These are phyloP conservation scores for Datisca glomerata DNA, from an alignment of 306 rosid genomes.

Conservation along the genomic window DNA sequence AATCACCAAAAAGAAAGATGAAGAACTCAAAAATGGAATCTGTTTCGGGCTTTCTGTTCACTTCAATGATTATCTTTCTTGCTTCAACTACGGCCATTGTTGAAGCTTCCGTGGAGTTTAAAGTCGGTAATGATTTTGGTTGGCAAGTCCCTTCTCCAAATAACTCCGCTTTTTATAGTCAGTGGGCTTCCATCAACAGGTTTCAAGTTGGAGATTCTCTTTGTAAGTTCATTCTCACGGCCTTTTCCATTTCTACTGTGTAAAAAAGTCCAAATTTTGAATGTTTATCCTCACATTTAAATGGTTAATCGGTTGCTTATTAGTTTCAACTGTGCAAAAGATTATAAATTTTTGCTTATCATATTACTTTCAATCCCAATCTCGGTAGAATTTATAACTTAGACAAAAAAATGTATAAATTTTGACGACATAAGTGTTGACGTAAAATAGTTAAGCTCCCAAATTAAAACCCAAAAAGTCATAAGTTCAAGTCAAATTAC, in stretches of 20 bases:
- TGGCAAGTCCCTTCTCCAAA: slow-evolving; percentile 44
- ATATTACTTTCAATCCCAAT: no score
- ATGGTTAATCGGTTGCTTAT: no score
- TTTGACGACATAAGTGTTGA: no score
- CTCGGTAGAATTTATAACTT: no score
- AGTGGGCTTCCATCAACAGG: slow-evolving; percentile 59
- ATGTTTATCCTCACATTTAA: no score
- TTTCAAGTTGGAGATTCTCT: slow-evolving; percentile 77
- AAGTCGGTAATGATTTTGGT: slow-evolving; percentile 60
- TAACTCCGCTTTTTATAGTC: slow-evolving; percentile 25
- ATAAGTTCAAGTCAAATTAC: no score
- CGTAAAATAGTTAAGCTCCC: no score
- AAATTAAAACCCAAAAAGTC: no score
- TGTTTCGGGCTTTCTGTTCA: slow-evolving; percentile 1
- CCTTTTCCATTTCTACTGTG: not conserved
- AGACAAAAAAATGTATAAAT: no score
- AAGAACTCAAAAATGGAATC: slow-evolving; percentile 20
- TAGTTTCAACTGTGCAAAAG: no score
- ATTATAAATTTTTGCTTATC: no score
- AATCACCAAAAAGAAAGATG: not conserved
- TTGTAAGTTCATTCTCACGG: slow-evolving; percentile 21
- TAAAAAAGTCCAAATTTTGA: not conserved
- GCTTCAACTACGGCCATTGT: slow-evolving; percentile 6
- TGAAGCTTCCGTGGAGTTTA: slow-evolving; percentile 32
- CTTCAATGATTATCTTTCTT: slow-evolving; percentile 11